Percentiles rank a stretch among this genome's conserved stretches.
Evolutionary conservation across 768 basidiomycete genomes (phyloP).

Genomic region (Amanita polypyramis): DNA sequence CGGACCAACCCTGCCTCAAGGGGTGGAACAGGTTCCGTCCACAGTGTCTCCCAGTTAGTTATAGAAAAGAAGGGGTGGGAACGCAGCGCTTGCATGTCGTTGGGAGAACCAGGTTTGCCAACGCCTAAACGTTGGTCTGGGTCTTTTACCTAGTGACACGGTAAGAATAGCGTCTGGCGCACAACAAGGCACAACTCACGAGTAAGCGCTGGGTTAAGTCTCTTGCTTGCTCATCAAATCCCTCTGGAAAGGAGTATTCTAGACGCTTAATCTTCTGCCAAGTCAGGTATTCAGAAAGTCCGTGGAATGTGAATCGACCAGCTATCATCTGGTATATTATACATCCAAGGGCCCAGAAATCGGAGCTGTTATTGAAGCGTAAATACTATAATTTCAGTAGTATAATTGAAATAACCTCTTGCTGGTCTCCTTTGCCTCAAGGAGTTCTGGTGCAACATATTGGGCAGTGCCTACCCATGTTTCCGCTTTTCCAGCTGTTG

Average conservation of each 20-base stretch:
- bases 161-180: background rate
- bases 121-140: conserved; percentile 54
- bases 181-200: conserved; percentile 30
- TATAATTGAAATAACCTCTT: conserved; percentile 40
- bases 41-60: conserved; percentile 53
- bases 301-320: conserved; percentile 87
- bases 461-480: conserved; percentile 89
- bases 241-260: conserved; percentile 81
- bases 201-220: conserved; percentile 73
- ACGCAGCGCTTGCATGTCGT: conserved; percentile 38
- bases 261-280: conserved; percentile 90
- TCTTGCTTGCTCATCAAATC: conserved; percentile 72
- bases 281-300: conserved; percentile 84
- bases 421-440: conserved; percentile 63
- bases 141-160: conserved; percentile 36
- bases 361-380: conserved; percentile 49
- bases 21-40: conserved; percentile 50
- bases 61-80: conserved; percentile 50
- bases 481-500: conserved; percentile 35
- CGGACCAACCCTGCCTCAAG: conserved; percentile 49
- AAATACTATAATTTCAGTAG: conserved; percentile 1
- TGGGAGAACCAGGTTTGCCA: conserved; percentile 26
- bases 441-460: conserved; percentile 81
- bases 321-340: conserved; percentile 89
- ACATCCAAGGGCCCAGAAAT: conserved; percentile 94